Evolutionary conservation across 2,329 filamentous ascomycete species (phyloP), one percentile per base, ranked within the genome.

Genomic region (Allantophomopsis lycopodina): DNA sequence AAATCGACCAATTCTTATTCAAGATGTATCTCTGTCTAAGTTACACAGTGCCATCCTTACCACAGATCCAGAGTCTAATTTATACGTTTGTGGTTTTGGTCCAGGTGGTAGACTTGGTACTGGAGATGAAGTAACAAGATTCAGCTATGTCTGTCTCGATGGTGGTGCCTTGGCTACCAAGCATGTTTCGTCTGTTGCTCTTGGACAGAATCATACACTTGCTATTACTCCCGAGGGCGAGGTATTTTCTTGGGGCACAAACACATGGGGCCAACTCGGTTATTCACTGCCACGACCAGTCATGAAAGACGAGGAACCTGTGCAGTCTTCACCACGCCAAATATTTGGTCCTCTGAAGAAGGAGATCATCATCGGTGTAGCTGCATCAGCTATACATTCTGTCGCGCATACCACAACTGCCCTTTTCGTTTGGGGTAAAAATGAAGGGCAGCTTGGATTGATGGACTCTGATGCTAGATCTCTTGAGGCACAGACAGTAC

Each of bases 401-500:
- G 88, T 93, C 3, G 85, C 86, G 0, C 83, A 91, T 52, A 95
- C 86, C 1, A 69, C 73, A 1, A 75, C 76, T 1, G 84, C 85
- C 1, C 63, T 98, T 1, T 98, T 84, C 55, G 94, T 86, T 2
- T 98, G 94, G 69, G 91, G 91, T 16, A 93, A 91, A 52, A 98
- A 96, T 51, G 78, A 87, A 49, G 91, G 91, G 2, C 91, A 98
- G 57, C 71, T 98, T 36, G 91, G 87, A 5, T 70, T 98, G 39
- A 87, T 95, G 63, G 91, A 95, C 56, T 89, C 91, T 0, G 89
- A 96, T 60, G 93, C 91, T 18, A 77, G 88, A 35, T 95, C 87
- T 1, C 70, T 96, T 5, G 84, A 91, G 49, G 64, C 81, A n/a
- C 91, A 96, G 54, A 63, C 72, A 15, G 77, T 75, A 1, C 91